phyloP scores from a whole-genome alignment of 495 filamentous ascomycete species.

The Aspergillus incahuasiensis region DNA sequence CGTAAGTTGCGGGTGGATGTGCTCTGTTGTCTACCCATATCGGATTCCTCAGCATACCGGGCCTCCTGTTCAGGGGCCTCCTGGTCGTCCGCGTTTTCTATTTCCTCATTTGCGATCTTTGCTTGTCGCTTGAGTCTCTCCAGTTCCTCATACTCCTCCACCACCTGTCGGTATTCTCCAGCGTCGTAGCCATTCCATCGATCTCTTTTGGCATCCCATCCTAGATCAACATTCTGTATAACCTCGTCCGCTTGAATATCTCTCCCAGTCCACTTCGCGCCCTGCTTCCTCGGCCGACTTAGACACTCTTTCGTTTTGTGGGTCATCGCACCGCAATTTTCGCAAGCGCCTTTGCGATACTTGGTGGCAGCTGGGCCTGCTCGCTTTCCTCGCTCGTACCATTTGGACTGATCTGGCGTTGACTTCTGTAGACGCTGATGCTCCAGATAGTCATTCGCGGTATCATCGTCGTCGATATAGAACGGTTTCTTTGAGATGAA shows the following conservation, averaged over 20 bases:
- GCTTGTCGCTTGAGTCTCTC: constrained; percentile 70
- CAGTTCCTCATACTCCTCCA: constrained; percentile 82
- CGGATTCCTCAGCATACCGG: constrained; percentile 93
- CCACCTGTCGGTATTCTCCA: constrained; percentile 74
- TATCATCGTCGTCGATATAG: constrained; percentile 78
- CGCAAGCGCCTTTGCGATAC: constrained; percentile 94
- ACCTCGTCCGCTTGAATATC: constrained; percentile 91
- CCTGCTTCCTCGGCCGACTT: constrained; percentile 80
- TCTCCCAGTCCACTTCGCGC: constrained; percentile 87
- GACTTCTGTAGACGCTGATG: constrained; percentile 86
- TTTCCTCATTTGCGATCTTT: constrained; percentile 35
- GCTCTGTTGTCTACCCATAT: constrained; percentile 87
- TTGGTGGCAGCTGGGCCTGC: constrained; percentile 83
- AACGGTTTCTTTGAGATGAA: constrained; percentile 99
- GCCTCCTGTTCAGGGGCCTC: constrained; percentile 57
- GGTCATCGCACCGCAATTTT: constrained; percentile 96
- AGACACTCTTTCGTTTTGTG: constrained; percentile 95
- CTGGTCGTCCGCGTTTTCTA: constrained; percentile 47
- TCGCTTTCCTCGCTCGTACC: constrained; percentile 85
- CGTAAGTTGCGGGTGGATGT: constrained; percentile 87
- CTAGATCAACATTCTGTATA: constrained; percentile 76
- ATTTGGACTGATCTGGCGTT: constrained; percentile 63
- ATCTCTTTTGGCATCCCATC: constrained; percentile 98
- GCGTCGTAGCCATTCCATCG: constrained; percentile 96
- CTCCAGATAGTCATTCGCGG: constrained; percentile 85